A percentile compares a stretch with the other conserved stretches of the same genome.
These are phyloP conservation scores for Salix purpurea DNA, from an alignment of 345 rosid genomes.

Conservation along the genomic window DNA sequence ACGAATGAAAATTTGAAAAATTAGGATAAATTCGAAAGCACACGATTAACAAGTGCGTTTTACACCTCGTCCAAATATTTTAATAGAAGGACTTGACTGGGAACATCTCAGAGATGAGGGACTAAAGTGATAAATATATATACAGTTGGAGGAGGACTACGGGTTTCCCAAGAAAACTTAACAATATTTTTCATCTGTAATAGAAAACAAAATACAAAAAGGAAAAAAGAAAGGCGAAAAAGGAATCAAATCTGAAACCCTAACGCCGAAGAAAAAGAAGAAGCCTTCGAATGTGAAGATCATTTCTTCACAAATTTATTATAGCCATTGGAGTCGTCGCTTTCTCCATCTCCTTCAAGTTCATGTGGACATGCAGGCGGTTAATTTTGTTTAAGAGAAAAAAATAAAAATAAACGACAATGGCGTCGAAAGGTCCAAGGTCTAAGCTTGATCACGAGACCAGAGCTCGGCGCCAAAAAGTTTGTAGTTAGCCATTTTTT, in stretches of 20 bases:
- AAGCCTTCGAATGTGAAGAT: background rate
- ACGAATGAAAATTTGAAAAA: no score
- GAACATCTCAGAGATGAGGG: background rate
- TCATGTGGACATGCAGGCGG: background rate
- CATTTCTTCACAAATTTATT: background rate
- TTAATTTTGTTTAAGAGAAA: background rate
- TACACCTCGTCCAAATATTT: background rate
- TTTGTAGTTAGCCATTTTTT: conserved; percentile 5
- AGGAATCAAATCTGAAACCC: background rate
- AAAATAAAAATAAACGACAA: background rate
- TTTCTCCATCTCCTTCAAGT: background rate
- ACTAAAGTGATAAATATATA: background rate
- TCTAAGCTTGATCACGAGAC: conserved; percentile 77
- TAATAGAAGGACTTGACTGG: background rate
- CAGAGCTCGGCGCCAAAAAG: conserved; percentile 89
- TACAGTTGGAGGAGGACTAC: background rate
- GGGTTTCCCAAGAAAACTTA: background rate
- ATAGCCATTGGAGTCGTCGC: background rate
- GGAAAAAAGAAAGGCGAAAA: background rate
- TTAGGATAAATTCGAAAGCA: background rate
- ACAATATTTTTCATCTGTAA: background rate
- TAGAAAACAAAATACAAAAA: background rate
- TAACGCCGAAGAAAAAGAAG: background rate
- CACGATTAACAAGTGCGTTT: no score
- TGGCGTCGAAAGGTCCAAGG: conserved; percentile 68